Evolutionary conservation across 2,329 filamentous ascomycete species (phyloP), one percentile per base, ranked within the genome.

Genomic region (Fusarium cicatricum): DNA sequence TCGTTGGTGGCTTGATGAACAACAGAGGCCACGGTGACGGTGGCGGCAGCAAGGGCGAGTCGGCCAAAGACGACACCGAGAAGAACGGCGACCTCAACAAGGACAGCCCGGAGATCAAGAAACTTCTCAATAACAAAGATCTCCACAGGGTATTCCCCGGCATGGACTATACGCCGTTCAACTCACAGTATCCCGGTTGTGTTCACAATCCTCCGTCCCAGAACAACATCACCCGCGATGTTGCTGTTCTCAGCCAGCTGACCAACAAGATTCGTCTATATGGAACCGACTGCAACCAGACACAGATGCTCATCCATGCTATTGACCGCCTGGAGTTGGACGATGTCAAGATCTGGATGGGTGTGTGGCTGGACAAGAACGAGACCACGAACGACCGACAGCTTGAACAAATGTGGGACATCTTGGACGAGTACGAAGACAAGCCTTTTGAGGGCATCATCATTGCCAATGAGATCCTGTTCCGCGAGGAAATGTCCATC

Each of bases 281-380:
- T 72, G 94, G 94, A 43, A 98, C 92, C 11, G 94, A 98, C 77
- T 98, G 94, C 82, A 97, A 97, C 75, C 94, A 98, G 76, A 98
- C 94, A 0, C 85, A 97, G 74, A 95, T 98, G 90, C 85, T 96
- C 1, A 79, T 98, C 9, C 88, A 95, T 67, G 88, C 93, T 16
- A 89, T 98, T 66, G 81, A 90, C 52, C 83, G 83, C 44, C 82
- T 98, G 11, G 81, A 89, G 46, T 78, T 97, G 66, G 82, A 90
- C 52, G 80, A 79, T 2, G 86, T 96, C 79, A 96, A 96, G 74
- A 81, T 98, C 59, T 98, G 94, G 94, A 80, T 98, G 38, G 94
- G 94, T 14, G 93, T 98, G 4, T 97, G 93, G 91, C 89, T 96
- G 59, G 92, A 95, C 71, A 82, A 79, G 51, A 96, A 97, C 74